Conservation (phyloP, 2,329 filamentous ascomycete species). For the Colletotrichum sublineola region DNA sequence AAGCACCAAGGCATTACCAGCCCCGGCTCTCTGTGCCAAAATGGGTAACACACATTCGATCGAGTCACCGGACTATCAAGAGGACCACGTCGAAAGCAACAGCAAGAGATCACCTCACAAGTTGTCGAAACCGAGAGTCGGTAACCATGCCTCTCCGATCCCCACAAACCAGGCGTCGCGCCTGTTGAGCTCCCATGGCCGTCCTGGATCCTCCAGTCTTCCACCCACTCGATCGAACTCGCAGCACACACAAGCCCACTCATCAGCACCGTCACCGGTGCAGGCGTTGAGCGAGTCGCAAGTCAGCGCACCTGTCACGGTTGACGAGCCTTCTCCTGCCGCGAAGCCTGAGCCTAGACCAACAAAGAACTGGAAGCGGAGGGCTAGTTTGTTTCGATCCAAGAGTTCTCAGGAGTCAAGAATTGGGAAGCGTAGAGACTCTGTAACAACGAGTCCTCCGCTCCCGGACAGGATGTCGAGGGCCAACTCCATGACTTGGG, state of each 20-base stretch:
- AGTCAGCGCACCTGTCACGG: background rate
- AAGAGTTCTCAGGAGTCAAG: slow-evolving; percentile 41
- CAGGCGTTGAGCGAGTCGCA: slow-evolving; percentile 21
- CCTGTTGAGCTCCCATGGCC: slow-evolving; percentile 55
- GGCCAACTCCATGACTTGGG: slow-evolving; percentile 43
- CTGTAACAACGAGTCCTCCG: slow-evolving; percentile 20
- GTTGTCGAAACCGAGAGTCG: slow-evolving; percentile 64
- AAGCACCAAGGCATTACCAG: slow-evolving; percentile 5
- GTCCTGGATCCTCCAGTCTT: slow-evolving; percentile 48
- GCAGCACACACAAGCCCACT: slow-evolving; percentile 1
- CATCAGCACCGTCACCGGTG: slow-evolving; percentile 25
- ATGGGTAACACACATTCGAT: slow-evolving; percentile 67
- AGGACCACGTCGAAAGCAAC: slow-evolving; percentile 43
- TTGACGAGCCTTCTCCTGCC: background rate
- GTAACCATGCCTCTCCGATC: slow-evolving; percentile 52
- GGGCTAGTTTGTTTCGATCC: slow-evolving; percentile 41
- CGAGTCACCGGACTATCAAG: slow-evolving; percentile 51
- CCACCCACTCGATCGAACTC: slow-evolving; percentile 41
- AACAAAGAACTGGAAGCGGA: slow-evolving; percentile 40
- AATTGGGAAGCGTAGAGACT: slow-evolving; percentile 26
- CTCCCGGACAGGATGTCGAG: slow-evolving; percentile 38
- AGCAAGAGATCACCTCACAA: slow-evolving; percentile 58
- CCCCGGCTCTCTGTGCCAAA: slow-evolving; percentile 43
- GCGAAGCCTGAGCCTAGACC: slow-evolving; percentile 22
- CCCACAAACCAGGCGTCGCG: slow-evolving; percentile 49